Conservation (phyloP, 306 rosid genomes). For the Pyrus pyrifolia region DNA sequence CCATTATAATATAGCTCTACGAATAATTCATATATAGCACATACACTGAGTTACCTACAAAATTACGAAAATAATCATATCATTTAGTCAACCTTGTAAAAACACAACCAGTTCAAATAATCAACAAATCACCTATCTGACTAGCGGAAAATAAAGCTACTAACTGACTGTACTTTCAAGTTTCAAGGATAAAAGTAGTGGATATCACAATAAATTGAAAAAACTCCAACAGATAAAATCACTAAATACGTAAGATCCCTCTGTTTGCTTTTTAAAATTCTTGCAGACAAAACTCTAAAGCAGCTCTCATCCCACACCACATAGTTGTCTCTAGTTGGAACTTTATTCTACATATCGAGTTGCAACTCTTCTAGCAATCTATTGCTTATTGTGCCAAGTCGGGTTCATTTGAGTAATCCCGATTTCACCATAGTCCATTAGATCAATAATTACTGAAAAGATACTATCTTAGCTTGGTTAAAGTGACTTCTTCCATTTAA, state of each 20-base stretch:
- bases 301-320: not conserved
- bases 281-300: not conserved
- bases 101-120: constrained; percentile 2
- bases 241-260: not conserved
- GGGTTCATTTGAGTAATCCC: not conserved
- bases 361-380: not conserved
- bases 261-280: not conserved
- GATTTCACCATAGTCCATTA: not conserved
- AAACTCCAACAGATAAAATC: not conserved
- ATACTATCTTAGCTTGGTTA: constrained; percentile 1
- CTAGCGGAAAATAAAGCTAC: not conserved
- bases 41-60: constrained; percentile 37
- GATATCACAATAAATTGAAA: not conserved
- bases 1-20: constrained; percentile 41
- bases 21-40: constrained; percentile 23
- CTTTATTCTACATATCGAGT: not conserved
- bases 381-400: not conserved
- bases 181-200: not conserved
- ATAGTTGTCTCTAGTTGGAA: not conserved
- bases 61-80: constrained; percentile 2
- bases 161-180: not conserved
- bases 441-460: constrained; percentile 9
- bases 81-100: constrained; percentile 3
- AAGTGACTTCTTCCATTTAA: not conserved
- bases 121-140: not conserved